Evolutionary conservation across 768 basidiomycete genomes (phyloP).

Genomic region (Tylopilus rubrobrunneus): DNA sequence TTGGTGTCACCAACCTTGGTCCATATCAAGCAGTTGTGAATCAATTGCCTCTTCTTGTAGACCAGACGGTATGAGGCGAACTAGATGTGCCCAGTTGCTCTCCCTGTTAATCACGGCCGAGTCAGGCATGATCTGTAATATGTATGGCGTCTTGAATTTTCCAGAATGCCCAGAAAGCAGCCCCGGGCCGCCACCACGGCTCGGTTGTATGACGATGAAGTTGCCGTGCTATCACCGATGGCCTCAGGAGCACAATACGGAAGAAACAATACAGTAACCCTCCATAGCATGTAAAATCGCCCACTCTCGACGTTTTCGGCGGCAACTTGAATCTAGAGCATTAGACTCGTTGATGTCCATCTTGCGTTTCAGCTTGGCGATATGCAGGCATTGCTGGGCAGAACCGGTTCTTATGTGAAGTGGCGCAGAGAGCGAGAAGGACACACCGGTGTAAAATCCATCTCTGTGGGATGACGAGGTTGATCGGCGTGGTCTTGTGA

Average conservation of each 20-base stretch:
- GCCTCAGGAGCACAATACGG: conserved; percentile 6
- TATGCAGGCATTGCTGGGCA: conserved; percentile 15
- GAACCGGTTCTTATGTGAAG: neutral
- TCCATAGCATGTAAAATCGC: conserved; percentile 27
- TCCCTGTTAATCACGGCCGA: conserved; percentile 26
- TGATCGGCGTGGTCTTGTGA: neutral
- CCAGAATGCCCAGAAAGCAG: conserved; percentile 14
- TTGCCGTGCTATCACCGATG: conserved; percentile 20
- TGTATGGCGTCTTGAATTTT: conserved; percentile 31
- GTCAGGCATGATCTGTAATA: conserved; percentile 32
- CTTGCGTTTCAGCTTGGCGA: conserved; percentile 23
- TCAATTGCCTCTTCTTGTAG: conserved; percentile 22
- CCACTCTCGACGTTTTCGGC: conserved; percentile 11
- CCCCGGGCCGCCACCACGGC: conserved; percentile 21
- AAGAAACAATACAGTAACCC: conserved; percentile 8
- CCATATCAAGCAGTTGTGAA: conserved; percentile 26
- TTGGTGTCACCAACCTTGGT: conserved; percentile 20
- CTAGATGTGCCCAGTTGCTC: conserved; percentile 32
- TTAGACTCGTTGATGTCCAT: conserved; percentile 23
- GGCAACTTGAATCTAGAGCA: conserved; percentile 16
- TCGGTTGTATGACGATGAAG: conserved; percentile 28
- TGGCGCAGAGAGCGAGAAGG: conserved; percentile 7
- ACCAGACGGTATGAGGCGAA: conserved; percentile 26
- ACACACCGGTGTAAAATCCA: conserved; percentile 32
- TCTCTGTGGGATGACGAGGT: conserved; percentile 3